Base-by-base conservation (phyloP, 2,329 filamentous ascomycete genomes). In the Neoarthrinium moseri region DNA sequence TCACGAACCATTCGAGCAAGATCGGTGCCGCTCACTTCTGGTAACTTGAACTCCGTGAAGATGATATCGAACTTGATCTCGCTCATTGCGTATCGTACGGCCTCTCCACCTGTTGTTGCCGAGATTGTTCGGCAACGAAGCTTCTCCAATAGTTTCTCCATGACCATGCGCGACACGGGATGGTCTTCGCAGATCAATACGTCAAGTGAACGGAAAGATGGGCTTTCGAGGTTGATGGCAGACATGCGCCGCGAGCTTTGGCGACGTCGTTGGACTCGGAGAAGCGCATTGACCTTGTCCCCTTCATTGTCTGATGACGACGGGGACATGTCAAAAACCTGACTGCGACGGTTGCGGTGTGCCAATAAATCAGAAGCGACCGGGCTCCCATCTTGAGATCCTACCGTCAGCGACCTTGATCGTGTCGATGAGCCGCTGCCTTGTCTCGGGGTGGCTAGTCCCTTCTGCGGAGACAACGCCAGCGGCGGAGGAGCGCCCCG, bases 21-120 rank as follows among this genome's bases (percentile, higher is more conserved):
- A 63, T 99, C 94, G 11, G 90, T 88, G 20, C 94, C 94, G 57
- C 91, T 97, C 60, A 97, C 91, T 61, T 95, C 90, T 8, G 94
- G 92, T 36, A 99, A 74, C 64, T 92, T 95, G 71, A 91, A 96
- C 68, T 99, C 94, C 67, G 96, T 92, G 75, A 99, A 94, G 63
- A 99, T 96, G 57, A 96, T 90, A 67, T 99, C 94, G 61, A 97
- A 99, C 61, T 97, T 95, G 62, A 99, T 92, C 62, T 97, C 92
- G 60, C 92, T 92, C 76, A 95, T 89, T 22, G 94, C 91, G 67
- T 94, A 96, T 18, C 92, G 84, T 58, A 96, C 86, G 10, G 92
- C 94, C 62, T 99, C 94, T 0, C 89, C 86, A 1, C 94, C 94
- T 56, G 91, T 96, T 3, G 86, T 80, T 4, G 94, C 92, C 3